Percentiles rank a stretch among this genome's conserved stretches.
These are phyloP conservation scores for Xylariaceae sp. DNA, from an alignment of 2,329 filamentous ascomycete species.

Conservation along the genomic window DNA sequence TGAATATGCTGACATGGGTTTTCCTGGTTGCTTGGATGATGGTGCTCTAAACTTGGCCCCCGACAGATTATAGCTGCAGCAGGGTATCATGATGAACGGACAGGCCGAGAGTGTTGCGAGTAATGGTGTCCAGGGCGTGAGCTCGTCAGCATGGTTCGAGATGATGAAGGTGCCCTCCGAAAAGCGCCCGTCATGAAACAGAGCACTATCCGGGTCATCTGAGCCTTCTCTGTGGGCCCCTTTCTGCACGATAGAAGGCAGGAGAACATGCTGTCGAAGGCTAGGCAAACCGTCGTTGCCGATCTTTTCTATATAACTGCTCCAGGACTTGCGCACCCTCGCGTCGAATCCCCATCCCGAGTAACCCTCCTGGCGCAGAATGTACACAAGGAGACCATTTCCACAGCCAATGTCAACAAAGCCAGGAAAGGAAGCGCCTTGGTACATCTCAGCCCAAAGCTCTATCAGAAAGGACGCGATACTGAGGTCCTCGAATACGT, in stretches of 20 bases:
- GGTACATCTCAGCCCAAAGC: constrained; percentile 82
- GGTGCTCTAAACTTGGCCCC: constrained; percentile 67
- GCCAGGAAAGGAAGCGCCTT: constrained; percentile 57
- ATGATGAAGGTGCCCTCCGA: constrained; percentile 76
- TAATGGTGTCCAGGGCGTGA: constrained; percentile 92
- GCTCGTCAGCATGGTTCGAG: constrained; percentile 93
- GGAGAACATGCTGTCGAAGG: constrained; percentile 40
- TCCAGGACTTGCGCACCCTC: constrained; percentile 77
- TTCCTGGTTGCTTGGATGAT: constrained; percentile 41
- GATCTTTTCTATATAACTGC: constrained; percentile 43
- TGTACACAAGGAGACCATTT: constrained; percentile 81
- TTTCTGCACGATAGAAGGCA: constrained; percentile 35
- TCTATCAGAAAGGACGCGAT: constrained; percentile 92
- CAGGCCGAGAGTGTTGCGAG: constrained; percentile 68
- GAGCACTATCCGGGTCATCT: constrained; percentile 12
- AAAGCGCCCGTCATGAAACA: constrained; percentile 58
- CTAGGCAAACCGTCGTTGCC: constrained; percentile 14
- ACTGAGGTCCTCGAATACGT: constrained; percentile 88
- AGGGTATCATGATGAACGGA: constrained; percentile 89
- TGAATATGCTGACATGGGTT: constrained; percentile 65
- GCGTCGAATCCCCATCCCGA: constrained; percentile 88
- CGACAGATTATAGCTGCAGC: constrained; percentile 82
- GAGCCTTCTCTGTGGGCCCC: constrained; percentile 6
- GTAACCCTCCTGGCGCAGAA: constrained; percentile 76
- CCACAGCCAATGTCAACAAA: constrained; percentile 97